Conservation (phyloP, 1,139 yeast species). For the Geotrichum bryndzae region DNA sequence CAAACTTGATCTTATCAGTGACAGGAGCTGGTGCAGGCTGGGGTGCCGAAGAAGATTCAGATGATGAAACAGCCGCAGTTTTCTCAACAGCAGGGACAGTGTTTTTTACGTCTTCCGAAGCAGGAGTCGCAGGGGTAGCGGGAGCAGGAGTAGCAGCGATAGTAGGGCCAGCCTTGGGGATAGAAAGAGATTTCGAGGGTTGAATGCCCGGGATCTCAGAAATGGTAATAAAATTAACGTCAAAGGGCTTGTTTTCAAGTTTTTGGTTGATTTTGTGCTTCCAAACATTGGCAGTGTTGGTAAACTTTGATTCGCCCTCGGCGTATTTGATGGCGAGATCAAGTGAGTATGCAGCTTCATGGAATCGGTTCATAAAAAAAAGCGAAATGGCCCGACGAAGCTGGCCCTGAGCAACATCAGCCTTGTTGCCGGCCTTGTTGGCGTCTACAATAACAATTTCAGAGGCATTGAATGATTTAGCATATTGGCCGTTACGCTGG, state of each 20-base stretch:
- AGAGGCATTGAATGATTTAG: constrained; percentile 49
- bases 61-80: neutral
- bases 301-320: neutral
- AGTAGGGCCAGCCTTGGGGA: neutral
- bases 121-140: constrained; percentile 5
- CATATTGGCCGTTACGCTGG: constrained; percentile 47
- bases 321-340: constrained; percentile 11
- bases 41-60: neutral
- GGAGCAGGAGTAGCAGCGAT: neutral
- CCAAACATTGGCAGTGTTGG: constrained; percentile 41
- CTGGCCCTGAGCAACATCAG: constrained; percentile 52
- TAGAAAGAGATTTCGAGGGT: neutral
- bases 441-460: constrained; percentile 54
- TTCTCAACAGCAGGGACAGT: constrained; percentile 6
- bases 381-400: constrained; percentile 44
- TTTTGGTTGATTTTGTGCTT: constrained; percentile 41
- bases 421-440: constrained; percentile 44
- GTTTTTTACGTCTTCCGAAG: neutral
- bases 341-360: constrained; percentile 12
- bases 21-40: constrained; percentile 4
- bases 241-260: constrained; percentile 23
- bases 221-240: constrained; percentile 19
- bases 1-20: constrained; percentile 49
- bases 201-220: constrained; percentile 22
- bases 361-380: constrained; percentile 7